A percentile compares a stretch with the other conserved stretches of the same genome.
Conservation (phyloP, 2,329 filamentous ascomycete species). For the Penicillium sp. region DNA sequence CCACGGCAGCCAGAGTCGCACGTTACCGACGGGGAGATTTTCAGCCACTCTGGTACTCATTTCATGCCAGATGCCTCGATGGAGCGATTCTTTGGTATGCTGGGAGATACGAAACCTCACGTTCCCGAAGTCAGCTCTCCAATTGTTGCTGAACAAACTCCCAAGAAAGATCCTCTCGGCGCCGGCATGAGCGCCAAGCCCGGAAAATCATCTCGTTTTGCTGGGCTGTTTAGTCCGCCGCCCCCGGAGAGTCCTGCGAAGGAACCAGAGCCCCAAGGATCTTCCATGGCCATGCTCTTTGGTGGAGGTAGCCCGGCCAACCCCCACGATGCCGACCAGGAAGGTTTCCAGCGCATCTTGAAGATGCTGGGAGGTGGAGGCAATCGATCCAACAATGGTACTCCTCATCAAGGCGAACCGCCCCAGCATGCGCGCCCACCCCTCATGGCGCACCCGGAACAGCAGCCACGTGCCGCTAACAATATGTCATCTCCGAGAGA, state of each 20-base stretch:
- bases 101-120: conserved; percentile 55
- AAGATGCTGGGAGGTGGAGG: conserved; percentile 75
- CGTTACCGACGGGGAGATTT: conserved; percentile 54
- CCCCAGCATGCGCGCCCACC: conserved; percentile 36
- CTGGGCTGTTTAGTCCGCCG: conserved; percentile 71
- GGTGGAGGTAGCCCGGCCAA: conserved; percentile 42
- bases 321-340: conserved; percentile 69
- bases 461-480: conserved; percentile 31
- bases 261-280: conserved; percentile 34
- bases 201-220: conserved; percentile 79
- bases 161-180: conserved; percentile 47
- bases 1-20: conserved; percentile 44
- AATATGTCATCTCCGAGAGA: conserved; percentile 41
- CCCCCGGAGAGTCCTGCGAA: conserved; percentile 57
- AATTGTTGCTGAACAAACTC: conserved; percentile 42
- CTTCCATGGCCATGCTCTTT: conserved; percentile 21
- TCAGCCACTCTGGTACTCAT: conserved; percentile 60
- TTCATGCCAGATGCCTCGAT: conserved; percentile 68
- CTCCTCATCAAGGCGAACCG: conserved; percentile 46
- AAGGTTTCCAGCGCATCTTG: conserved; percentile 81
- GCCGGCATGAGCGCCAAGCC: conserved; percentile 51
- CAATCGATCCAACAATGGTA: conserved; percentile 50
- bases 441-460: conserved; percentile 37
- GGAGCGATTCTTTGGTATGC: conserved; percentile 76
- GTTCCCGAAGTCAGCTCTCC: conserved; percentile 46